These are phyloP conservation scores for Starmerella floricola DNA, from an alignment of 805 yeast species.

Conservation along the genomic window DNA sequence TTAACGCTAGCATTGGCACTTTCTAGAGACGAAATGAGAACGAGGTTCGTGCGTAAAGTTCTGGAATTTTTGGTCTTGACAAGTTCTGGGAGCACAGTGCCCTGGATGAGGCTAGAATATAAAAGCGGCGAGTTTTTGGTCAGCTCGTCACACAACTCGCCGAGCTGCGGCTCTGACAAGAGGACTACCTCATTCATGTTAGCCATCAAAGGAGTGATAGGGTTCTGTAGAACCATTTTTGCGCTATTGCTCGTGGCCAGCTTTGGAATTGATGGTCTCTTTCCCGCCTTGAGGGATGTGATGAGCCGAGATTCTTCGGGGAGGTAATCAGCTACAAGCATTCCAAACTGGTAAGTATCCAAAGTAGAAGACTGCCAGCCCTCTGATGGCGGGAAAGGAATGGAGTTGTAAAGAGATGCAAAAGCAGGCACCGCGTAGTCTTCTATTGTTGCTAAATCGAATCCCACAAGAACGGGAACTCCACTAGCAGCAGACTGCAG, in stretches of 20 bases:
- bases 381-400: constrained; percentile 24
- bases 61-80: constrained; percentile 26
- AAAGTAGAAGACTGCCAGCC: constrained; percentile 24
- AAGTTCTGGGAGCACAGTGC: constrained; percentile 49
- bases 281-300: constrained; percentile 11
- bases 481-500: constrained; percentile 9
- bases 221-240: constrained; percentile 28
- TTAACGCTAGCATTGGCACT: neutral
- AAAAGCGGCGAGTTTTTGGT: neutral
- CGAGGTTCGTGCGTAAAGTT: constrained; percentile 13
- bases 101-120: constrained; percentile 4
- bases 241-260: constrained; percentile 17
- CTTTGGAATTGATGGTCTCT: constrained; percentile 17
- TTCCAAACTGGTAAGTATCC: constrained; percentile 57
- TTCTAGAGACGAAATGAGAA: constrained; percentile 2
- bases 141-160: constrained; percentile 8
- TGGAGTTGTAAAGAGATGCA: neutral
- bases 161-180: constrained; percentile 16
- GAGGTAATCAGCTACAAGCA: constrained; percentile 38
- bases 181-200: constrained; percentile 41
- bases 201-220: constrained; percentile 41
- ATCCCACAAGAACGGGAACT: constrained; percentile 20
- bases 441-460: constrained; percentile 19
- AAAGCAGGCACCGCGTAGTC: neutral
- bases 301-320: constrained; percentile 17